Base-by-base conservation (phyloP, 495 filamentous ascomycete species). In the Trichoderma orchidacearum region DNA sequence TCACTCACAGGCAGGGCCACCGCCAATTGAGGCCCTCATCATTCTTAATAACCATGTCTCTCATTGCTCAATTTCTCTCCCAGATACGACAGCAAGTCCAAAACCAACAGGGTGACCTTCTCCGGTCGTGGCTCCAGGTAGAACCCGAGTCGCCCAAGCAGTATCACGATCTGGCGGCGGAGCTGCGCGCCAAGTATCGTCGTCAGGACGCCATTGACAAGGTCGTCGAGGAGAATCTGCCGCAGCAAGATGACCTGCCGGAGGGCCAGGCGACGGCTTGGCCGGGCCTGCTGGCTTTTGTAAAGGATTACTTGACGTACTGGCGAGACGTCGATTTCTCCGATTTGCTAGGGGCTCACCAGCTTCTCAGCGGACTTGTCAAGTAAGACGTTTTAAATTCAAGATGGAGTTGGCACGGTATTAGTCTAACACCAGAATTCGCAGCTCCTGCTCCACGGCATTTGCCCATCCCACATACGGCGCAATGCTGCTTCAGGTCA, bases 391-490 rank as follows among this genome's bases (percentile, higher is more conserved):
- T 23, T 7, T 12, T 25, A n/a, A n/a, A n/a, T n/a, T n/a, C n/a
- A n/a, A n/a, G n/a, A n/a, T n/a, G n/a, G n/a, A n/a, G n/a, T n/a
- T n/a, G n/a, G n/a, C n/a, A n/a, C n/a, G n/a, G n/a, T n/a, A n/a
- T n/a, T n/a, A n/a, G n/a, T n/a, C n/a, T n/a, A n/a, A n/a, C n/a
- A n/a, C n/a, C n/a, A n/a, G n/a, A n/a, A n/a, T 6, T 15, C 9
- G 8, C 56, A 84, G 86, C 60, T 85, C 88, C 66, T 87, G 81
- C 63, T 85, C 91, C 29, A 85, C 87, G 21, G 89, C 90, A 6
- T 81, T 96, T 30, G 81, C 82, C 29, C 83, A 94, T 64, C 80
- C 83, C 3, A 84, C 84, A 11, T 81, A 87, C 67, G 92, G 92
- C 17, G 76, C 84, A 31, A 72, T 95, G 59, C 76, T 95, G 53